Conservation (phyloP, 495 filamentous ascomycete genomes). For the Hypoxylon rickii region DNA sequence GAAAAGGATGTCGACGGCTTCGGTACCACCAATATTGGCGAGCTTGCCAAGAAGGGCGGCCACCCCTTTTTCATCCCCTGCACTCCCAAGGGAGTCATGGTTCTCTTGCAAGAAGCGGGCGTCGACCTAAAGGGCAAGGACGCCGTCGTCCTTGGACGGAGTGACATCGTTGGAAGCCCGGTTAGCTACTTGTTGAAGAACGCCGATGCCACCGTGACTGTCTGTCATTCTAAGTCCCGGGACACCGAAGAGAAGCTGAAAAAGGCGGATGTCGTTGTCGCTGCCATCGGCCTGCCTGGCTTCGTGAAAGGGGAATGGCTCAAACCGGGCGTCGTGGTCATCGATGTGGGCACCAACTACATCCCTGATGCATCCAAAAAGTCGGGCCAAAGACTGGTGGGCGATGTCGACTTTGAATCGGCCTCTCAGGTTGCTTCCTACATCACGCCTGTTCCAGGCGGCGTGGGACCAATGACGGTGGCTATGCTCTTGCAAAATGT, state of each 20-base stretch:
- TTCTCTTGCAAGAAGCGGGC: constrained; percentile 79
- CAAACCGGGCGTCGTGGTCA: constrained; percentile 90
- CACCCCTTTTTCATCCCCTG: constrained; percentile 87
- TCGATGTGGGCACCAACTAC: constrained; percentile 98
- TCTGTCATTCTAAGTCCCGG: constrained; percentile 88
- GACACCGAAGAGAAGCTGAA: constrained; percentile 74
- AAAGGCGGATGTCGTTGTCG: constrained; percentile 85
- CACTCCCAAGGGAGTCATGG: constrained; percentile 97
- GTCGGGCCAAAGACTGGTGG: constrained; percentile 90
- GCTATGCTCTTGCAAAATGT: constrained; percentile 97
- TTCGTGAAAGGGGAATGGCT: constrained; percentile 95
- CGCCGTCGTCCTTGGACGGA: constrained; percentile 91
- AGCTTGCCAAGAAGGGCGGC: constrained; percentile 92
- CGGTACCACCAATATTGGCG: constrained; percentile 88
- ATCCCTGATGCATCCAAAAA: constrained; percentile 92
- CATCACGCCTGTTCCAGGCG: constrained; percentile 95
- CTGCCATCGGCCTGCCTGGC: constrained; percentile 83
- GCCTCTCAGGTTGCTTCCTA: constrained; percentile 86
- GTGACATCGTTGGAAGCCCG: constrained; percentile 95
- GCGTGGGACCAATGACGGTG: constrained; percentile 97
- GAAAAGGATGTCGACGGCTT: constrained; percentile 99
- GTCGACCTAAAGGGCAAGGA: constrained; percentile 86
- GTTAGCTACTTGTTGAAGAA: constrained; percentile 94
- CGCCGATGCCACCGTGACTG: constrained; percentile 93
- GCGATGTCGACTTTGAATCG: constrained; percentile 91